Conservation (phyloP, 1,284 basidiomycete genomes). For the Boletus mariae region DNA sequence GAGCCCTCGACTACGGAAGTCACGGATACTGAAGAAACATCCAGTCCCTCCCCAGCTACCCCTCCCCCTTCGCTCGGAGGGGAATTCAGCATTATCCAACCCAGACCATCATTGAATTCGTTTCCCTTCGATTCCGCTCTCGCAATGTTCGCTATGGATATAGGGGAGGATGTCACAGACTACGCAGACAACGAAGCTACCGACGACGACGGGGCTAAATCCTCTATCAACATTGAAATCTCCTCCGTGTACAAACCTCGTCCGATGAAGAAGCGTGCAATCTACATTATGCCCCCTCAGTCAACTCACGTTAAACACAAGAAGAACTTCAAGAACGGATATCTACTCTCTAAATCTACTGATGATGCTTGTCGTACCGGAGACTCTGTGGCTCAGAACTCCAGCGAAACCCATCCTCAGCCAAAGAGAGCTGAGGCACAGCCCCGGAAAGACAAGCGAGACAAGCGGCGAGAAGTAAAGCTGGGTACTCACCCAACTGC, state of each 20-base stretch:
- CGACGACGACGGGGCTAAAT: conserved; percentile 19
- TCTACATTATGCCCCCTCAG: conserved; percentile 16
- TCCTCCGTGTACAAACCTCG: conserved; percentile 68
- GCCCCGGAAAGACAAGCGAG: conserved; percentile 47
- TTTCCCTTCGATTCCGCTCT: conserved; percentile 23
- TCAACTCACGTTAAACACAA: conserved; percentile 5
- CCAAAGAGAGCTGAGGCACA: conserved; percentile 34
- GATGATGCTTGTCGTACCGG: not conserved
- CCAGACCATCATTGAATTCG: not conserved
- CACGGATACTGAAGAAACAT: conserved; percentile 40
- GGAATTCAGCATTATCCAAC: not conserved
- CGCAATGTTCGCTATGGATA: conserved; percentile 48
- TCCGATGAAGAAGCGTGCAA: conserved; percentile 47
- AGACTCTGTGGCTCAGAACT: not conserved
- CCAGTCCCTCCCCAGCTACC: conserved; percentile 8
- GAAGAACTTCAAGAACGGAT: conserved; percentile 12
- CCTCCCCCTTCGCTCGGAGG: conserved; percentile 1
- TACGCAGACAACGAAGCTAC: conserved; percentile 16
- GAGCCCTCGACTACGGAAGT: conserved; percentile 17
- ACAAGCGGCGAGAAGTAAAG: conserved; percentile 36
- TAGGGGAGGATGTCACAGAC: conserved; percentile 36
- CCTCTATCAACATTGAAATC: conserved; percentile 60
- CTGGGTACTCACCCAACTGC: conserved; percentile 27
- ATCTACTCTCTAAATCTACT: conserved; percentile 6
- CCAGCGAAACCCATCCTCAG: not conserved